phyloP scores from a whole-genome alignment of 2,329 filamentous ascomycete genomes.

The Fusarium camptoceras region DNA sequence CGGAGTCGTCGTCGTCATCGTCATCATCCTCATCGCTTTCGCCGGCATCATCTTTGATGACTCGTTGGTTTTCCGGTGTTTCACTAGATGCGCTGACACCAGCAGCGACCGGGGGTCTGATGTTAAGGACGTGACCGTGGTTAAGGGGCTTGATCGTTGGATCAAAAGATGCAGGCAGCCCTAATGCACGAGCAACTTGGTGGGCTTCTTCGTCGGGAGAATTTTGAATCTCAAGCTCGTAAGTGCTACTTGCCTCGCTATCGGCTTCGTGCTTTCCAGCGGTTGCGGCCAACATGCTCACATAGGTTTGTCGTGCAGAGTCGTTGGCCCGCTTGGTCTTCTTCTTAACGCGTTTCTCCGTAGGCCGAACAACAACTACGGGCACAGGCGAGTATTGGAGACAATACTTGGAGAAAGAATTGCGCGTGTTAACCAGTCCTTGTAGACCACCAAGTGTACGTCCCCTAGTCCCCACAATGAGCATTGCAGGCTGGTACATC shows the following conservation, averaged over 20 bases:
- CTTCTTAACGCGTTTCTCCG: conserved; percentile 88
- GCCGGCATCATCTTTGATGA: conserved; percentile 42
- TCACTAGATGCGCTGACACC: conserved; percentile 23
- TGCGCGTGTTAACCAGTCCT: conserved; percentile 79
- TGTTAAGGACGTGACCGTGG: conserved; percentile 32
- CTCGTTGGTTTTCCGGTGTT: conserved; percentile 33
- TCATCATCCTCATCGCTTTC: conserved; percentile 54
- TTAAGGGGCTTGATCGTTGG: conserved; percentile 71
- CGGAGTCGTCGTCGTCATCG: conserved; percentile 54
- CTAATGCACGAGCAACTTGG: conserved; percentile 71
- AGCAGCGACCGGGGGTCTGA: conserved; percentile 33
- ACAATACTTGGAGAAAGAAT: conserved; percentile 94
- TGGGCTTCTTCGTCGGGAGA: conserved; percentile 73
- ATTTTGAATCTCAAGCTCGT: conserved; percentile 66
- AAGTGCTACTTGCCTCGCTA: conserved; percentile 63
- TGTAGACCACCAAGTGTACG: conserved; percentile 87
- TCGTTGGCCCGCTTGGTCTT: conserved; percentile 86
- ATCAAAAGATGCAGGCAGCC: conserved; percentile 71
- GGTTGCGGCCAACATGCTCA: conserved; percentile 77
- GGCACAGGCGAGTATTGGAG: conserved; percentile 93
- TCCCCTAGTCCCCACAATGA: conserved; percentile 90
- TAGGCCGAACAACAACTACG: conserved; percentile 90
- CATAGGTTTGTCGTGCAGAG: conserved; percentile 79
- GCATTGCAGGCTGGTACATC: conserved; percentile 89
- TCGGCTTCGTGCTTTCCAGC: conserved; percentile 69